Base-by-base conservation (phyloP, 2,329 filamentous ascomycete species). In the Arthrobotrys sphaeroides region DNA sequence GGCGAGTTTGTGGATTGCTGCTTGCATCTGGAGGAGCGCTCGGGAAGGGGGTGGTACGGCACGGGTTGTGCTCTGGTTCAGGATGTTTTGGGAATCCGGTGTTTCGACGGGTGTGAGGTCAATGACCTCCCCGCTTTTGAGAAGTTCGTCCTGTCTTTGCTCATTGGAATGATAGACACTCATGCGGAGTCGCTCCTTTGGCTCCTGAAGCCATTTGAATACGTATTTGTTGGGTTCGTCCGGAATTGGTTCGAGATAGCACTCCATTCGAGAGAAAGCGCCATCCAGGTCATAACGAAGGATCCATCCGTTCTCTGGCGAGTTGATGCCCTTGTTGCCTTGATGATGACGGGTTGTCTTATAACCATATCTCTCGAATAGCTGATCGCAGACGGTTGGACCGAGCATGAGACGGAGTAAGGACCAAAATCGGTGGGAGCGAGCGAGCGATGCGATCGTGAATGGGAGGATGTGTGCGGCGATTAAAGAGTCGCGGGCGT, bases 401-500 rank as follows among this genome's bases (percentile, higher is more conserved):
- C 70, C 70, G 5, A 74, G 47, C 70, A 74, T 74, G 18, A 74
- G 36, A 28, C 61, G 70, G 22, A 74, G 36, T 28, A 74, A 20
- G 3, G 70, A 74, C 70, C 70, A 74, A 28, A 74, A 74, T 16
- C 61, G 62, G 40, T 74, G 70, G 9, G 62, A 53, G 13, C 62
- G 53, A 20, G 62, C 43, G 9, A 74, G 26, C 0, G 70, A 74
- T 5, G 70, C 70, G 5, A 74, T 74, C 4, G 55, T 74, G 45
- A 74, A 74, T 20, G 70, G 70, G 24, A 74, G 70, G 7, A 74
- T 74, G 16, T 74, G 70, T n/a, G 70, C 70, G 2, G 70, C 70
- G 53, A 74, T 74, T 4, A 74, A 16, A 1, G 62, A 55, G n/a
- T 68, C 57, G 38, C 70, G 62, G 45, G 53, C 45, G 16, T 66